Evolutionary conservation across 139 green algal species (phyloP), one percentile per base, ranked within the genome.

Genomic region (Chlorella vulgaris): DNA sequence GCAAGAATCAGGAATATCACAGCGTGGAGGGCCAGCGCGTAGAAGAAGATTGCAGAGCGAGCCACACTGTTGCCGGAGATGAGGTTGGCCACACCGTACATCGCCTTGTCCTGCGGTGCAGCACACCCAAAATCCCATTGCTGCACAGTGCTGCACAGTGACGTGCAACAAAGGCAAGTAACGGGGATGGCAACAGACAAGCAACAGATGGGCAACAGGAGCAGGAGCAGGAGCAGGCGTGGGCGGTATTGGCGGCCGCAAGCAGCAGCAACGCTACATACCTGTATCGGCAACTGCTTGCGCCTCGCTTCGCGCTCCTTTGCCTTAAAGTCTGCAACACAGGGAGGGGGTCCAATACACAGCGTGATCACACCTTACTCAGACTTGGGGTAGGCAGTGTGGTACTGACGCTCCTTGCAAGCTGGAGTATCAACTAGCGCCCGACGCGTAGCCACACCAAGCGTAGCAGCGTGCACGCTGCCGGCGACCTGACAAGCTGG

Each of bases 21-120:
- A 29, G 93, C 38, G 80, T 99, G 96, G 79, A 98, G 87, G 5
- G 92, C 22, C 22, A 97, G 81, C 2, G 94, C 88, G 86, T 99
- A 99, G 69, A 87, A 70, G 51, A 98, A 94, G 8, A 96, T 87
- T 68, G 69, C 63, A 5, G 74, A 78, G 36, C 81, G 47, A 50
- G 81, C 85, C 28, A 40, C 81, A 33, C 29, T 61, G 74, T 69
- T 89, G 66, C 81, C 81, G n/a, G 76, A 76, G 67, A 92, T 83
- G 58, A 92, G 51, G 53, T 75, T 83, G 29, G 81, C 84, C 36
- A 92, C 65, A 31, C 35, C 77, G 26, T 61, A 69, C 77, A 83
- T 83, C 7, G 77, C 77, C 35, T 63, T 67, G 65, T 83, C 77
- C 62, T 74, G 77, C 21, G 10, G 4, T 24, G 63, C 15, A n/a